Percentiles rank a stretch among this genome's conserved stretches.
phyloP scores from a whole-genome alignment of 1,139 yeast genomes.

The Blastobotrys aristatus region DNA sequence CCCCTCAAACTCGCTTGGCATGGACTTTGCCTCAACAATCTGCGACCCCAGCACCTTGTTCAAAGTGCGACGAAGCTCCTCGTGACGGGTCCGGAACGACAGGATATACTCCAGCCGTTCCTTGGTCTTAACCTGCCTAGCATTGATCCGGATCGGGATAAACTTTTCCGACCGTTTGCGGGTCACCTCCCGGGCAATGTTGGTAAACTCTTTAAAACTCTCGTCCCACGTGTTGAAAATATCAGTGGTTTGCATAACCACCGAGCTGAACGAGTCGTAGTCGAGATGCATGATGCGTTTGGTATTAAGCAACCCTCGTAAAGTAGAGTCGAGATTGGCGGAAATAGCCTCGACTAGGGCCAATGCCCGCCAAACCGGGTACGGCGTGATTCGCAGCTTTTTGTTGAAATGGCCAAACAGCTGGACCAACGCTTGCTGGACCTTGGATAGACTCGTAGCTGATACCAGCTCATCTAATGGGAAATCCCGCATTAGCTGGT shows the following conservation, averaged over 20 bases:
- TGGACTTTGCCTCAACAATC: slow-evolving; percentile 25
- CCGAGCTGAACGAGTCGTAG: slow-evolving; percentile 34
- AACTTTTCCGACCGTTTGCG: slow-evolving; percentile 73
- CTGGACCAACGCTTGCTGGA: slow-evolving; percentile 44
- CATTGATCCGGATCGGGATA: slow-evolving; percentile 55
- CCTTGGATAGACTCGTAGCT: slow-evolving; percentile 43
- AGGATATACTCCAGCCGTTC: slow-evolving; percentile 45
- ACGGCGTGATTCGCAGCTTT: slow-evolving; percentile 53
- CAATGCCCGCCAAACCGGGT: slow-evolving; percentile 63
- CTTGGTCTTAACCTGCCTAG: slow-evolving; percentile 43
- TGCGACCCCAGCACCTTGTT: slow-evolving; percentile 32
- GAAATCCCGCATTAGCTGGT: slow-evolving; percentile 61
- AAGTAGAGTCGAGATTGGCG: slow-evolving; percentile 31
- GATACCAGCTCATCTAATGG: slow-evolving; percentile 60
- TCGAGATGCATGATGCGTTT: slow-evolving; percentile 37
- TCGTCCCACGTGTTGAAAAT: slow-evolving; percentile 47
- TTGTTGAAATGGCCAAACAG: slow-evolving; percentile 59
- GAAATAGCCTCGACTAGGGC: slow-evolving; percentile 60
- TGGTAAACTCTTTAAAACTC: slow-evolving; percentile 50
- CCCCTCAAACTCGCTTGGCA: slow-evolving; percentile 24
- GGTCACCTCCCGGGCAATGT: slow-evolving; percentile 64
- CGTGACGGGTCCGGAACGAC: slow-evolving; percentile 51
- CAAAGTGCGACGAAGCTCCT: slow-evolving; percentile 42
- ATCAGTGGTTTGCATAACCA: slow-evolving; percentile 27
- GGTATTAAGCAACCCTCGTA: slow-evolving; percentile 24